phyloP scores from a whole-genome alignment of 2,329 filamentous ascomycete species.

The Apiospora rasikravindrae region DNA sequence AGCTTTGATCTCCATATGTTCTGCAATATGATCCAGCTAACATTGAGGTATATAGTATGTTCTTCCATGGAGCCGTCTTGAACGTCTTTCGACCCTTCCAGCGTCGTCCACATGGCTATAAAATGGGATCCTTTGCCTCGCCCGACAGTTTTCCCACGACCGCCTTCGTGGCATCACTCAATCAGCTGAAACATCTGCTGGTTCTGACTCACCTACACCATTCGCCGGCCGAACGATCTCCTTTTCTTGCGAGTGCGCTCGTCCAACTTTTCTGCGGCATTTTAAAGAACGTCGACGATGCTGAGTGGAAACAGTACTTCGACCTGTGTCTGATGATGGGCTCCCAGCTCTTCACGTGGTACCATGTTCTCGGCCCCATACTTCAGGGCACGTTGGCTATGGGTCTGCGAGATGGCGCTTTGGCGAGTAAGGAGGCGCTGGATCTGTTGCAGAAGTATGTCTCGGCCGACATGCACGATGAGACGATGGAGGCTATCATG shows the following conservation, averaged over 20 bases:
- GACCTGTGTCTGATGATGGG: not conserved
- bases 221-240: constrained; percentile 2
- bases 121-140: not conserved
- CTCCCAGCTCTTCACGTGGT: not conserved
- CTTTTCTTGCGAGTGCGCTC: not conserved
- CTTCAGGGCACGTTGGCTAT: constrained; percentile 3
- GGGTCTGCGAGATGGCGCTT: not conserved
- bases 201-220: not conserved
- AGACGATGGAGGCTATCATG: not conserved
- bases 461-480: not conserved
- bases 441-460: constrained; percentile 2
- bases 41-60: not conserved
- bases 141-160: constrained; percentile 1
- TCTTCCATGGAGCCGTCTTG: constrained; percentile 8
- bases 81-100: constrained; percentile 17
- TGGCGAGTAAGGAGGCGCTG: constrained; percentile 5
- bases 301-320: constrained; percentile 16
- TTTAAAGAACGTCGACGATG: not conserved
- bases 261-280: not conserved
- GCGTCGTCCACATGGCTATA: not conserved
- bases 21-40: not conserved
- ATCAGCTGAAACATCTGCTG: constrained; percentile 16
- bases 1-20: not conserved
- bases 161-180: constrained; percentile 10
- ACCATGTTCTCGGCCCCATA: not conserved